Evolutionary conservation across 2,329 filamentous ascomycete species (phyloP).

Genomic region (Lasiodiplodia hormozganensis): DNA sequence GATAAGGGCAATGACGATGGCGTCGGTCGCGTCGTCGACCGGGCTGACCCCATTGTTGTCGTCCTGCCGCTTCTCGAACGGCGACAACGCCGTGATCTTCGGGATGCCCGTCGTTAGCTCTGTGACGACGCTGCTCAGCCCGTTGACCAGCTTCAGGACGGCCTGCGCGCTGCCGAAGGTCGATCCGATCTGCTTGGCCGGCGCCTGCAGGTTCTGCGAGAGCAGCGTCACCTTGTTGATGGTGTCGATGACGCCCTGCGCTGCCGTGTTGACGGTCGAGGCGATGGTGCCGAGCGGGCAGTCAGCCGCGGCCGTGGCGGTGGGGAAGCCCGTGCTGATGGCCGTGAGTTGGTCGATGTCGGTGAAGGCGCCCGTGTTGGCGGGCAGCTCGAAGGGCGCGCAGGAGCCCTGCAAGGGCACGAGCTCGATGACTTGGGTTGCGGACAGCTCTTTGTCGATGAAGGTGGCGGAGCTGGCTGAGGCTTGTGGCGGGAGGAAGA

Average conservation of each 20-base stretch:
- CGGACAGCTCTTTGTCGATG: constrained; percentile 24
- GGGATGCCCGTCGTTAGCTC: neutral
- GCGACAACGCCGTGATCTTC: neutral
- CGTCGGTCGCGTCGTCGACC: constrained; percentile 15
- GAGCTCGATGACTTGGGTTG: constrained; percentile 25
- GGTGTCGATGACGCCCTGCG: constrained; percentile 31
- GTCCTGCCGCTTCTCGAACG: neutral
- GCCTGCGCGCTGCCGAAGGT: constrained; percentile 1
- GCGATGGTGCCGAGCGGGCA: constrained; percentile 30
- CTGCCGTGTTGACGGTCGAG: constrained; percentile 17
- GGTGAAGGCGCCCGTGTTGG: neutral
- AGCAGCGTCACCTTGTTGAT: constrained; percentile 32
- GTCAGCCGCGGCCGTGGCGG: neutral
- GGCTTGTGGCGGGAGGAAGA: constrained; percentile 29
- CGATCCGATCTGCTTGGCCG: constrained; percentile 29
- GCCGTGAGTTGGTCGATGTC: neutral
- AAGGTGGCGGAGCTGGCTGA: constrained; percentile 19
- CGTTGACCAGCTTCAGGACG: constrained; percentile 23
- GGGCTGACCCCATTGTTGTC: neutral
- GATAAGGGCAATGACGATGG: constrained; percentile 30
- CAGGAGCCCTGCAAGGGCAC: constrained; percentile 29
- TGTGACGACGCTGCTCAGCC: constrained; percentile 14
- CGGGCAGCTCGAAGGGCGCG: constrained; percentile 13
- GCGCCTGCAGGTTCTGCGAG: constrained; percentile 29
- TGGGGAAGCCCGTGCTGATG: neutral